These are phyloP conservation scores for Simmondsia chinensis DNA, from an alignment of 148 eudicot genomes.

Conservation along the genomic window DNA sequence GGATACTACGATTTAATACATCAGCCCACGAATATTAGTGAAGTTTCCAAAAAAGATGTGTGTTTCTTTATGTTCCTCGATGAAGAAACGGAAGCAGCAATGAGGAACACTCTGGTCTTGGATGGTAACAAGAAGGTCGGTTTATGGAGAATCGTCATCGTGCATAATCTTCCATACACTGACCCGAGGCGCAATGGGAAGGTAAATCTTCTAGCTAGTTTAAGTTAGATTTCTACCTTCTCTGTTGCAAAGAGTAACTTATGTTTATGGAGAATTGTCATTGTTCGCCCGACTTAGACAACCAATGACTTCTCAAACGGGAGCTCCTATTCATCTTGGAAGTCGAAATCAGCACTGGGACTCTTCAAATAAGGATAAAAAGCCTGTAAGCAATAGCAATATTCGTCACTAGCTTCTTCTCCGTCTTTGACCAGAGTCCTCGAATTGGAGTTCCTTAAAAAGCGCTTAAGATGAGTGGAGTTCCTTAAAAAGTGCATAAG, in stretches of 20 bases:
- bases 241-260: too few relatives aligned
- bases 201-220: conserved; percentile 30
- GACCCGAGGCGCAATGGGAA: conserved; percentile 95
- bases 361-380: too few relatives aligned
- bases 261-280: background rate
- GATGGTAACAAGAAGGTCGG: conserved; percentile 56
- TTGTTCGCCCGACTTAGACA: too few relatives aligned
- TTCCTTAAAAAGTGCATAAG: too few relatives aligned
- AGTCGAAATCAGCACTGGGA: too few relatives aligned
- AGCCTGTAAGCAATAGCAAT: too few relatives aligned
- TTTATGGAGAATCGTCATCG: conserved; percentile 78
- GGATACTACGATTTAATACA: conserved; percentile 86
- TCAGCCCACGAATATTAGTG: conserved; percentile 84
- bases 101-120: conserved; percentile 55
- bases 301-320: too few relatives aligned
- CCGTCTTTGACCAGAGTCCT: too few relatives aligned
- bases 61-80: conserved; percentile 96
- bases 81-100: conserved; percentile 66
- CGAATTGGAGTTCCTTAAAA: too few relatives aligned
- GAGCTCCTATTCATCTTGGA: too few relatives aligned
- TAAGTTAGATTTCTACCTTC: background rate
- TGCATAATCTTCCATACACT: conserved; percentile 73
- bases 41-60: conserved; percentile 55
- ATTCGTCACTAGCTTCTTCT: too few relatives aligned
- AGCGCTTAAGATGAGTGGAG: too few relatives aligned